Evolutionary conservation across 441 rosid genomes (phyloP).

Genomic region (Populus tomentosa): DNA sequence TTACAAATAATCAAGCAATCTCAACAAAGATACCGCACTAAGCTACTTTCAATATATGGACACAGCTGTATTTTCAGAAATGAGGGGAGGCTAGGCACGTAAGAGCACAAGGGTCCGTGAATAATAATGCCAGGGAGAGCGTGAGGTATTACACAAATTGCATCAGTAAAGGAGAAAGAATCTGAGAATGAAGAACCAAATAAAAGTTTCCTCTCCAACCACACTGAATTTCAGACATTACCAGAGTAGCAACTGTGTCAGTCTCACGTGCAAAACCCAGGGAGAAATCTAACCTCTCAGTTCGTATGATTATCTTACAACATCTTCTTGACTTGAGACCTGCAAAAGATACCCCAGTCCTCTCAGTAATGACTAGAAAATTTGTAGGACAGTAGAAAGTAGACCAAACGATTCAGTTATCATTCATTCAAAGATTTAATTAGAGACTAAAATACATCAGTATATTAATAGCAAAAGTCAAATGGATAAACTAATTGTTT

Average conservation of each 20-base stretch:
- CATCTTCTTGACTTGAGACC: neutral
- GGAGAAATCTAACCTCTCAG: neutral
- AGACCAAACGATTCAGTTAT: neutral
- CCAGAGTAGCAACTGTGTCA: neutral
- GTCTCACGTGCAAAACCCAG: neutral
- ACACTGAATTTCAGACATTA: neutral
- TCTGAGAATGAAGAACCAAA: neutral
- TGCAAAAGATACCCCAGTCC: constrained; percentile 6
- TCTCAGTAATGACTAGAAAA: neutral
- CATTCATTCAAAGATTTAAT: neutral
- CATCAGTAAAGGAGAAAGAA: constrained; percentile 15
- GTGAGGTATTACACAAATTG: constrained; percentile 14
- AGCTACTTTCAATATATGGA: constrained; percentile 4
- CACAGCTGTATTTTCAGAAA: constrained; percentile 7
- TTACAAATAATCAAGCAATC: constrained; percentile 13
- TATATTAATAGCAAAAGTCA: neutral
- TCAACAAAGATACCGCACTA: constrained; percentile 13
- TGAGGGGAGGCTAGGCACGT: neutral
- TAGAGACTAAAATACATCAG: neutral
- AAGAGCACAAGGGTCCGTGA: constrained; percentile 1
- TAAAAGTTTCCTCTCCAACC: neutral
- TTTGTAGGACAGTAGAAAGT: neutral
- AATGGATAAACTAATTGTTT: neutral
- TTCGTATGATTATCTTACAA: neutral
- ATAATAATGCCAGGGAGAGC: neutral